Base-by-base conservation (phyloP, 164 flowering plant genomes). In the Vitis amurensis region DNA sequence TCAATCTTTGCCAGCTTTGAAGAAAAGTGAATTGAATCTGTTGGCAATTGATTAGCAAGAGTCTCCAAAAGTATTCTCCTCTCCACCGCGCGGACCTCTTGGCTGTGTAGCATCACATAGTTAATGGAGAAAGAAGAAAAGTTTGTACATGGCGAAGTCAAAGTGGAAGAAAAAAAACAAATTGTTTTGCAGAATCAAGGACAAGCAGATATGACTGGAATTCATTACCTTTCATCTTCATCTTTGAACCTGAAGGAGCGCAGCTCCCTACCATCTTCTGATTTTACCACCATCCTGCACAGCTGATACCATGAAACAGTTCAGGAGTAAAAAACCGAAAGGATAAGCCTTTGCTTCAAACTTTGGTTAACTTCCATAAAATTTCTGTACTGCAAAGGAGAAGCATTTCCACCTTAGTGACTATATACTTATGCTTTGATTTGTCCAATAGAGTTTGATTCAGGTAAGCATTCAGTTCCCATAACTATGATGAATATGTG, bases 21-120 rank as follows among this genome's bases (percentile, higher is more conserved):
- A 23, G 93, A 88, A 71, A 86, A 95, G 4, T 68, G 75, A 50
- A 92, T 71, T 11, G 93, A 30, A 59, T 76, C 83, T 58, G 81
- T 65, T 19, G 98, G 98, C 59, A 95, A 82, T 75, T 88, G 79
- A 79, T 60, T 76, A 7, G 94, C 93, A 66, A 95, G 91, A 48
- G 94, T 77, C 72, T 89, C 92, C 78, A 92, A 66, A 49, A 92
- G 92, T 64, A 84, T 66, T 78, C 91, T 78, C 79, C 99, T 90
- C 76, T 95, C 99, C 65, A 95, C 98, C 1, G 95, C 93, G 19
- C 99, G 94, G 4, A 92, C 94, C 78, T 94, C 98, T 84, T 92
- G 97, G 74, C 98, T 94, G 86, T 63, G 37, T 51, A 37, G 4
- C 11, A 59, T 47, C 3, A 57, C 15, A 13, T 53, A 15, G 63